These are phyloP conservation scores for Zymoseptoria brevis DNA, from an alignment of 2,329 filamentous ascomycete genomes.

Conservation along the genomic window DNA sequence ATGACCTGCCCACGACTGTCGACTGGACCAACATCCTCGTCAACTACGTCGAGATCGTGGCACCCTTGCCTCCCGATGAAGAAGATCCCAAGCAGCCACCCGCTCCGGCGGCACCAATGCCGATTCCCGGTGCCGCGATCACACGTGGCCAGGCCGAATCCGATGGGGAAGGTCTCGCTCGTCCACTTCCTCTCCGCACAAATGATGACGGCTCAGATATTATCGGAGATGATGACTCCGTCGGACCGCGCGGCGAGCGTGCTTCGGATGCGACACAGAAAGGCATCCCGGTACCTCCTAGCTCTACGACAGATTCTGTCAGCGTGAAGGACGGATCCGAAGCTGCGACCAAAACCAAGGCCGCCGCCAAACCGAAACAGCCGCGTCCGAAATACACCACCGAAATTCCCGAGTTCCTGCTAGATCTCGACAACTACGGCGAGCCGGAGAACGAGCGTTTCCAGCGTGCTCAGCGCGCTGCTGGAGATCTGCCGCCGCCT, in stretches of 20 bases:
- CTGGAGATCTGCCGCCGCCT: slow-evolving; percentile 72
- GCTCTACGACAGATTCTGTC: slow-evolving; percentile 6
- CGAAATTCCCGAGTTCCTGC: slow-evolving; percentile 73
- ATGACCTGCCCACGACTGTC: slow-evolving; percentile 83
- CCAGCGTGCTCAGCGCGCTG: slow-evolving; percentile 64
- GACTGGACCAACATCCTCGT: slow-evolving; percentile 97
- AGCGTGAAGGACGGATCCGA: slow-evolving; percentile 1
- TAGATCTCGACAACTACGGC: slow-evolving; percentile 63
- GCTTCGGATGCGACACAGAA: background rate
- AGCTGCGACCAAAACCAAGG: slow-evolving; percentile 4
- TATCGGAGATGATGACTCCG: slow-evolving; percentile 12
- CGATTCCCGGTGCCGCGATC: slow-evolving; percentile 24
- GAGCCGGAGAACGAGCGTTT: slow-evolving; percentile 63
- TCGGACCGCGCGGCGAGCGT: slow-evolving; percentile 12
- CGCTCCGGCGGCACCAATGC: slow-evolving; percentile 24
- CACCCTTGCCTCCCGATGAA: slow-evolving; percentile 18
- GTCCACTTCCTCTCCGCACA: slow-evolving; percentile 47
- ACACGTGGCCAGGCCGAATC: slow-evolving; percentile 16
- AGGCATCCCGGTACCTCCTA: background rate
- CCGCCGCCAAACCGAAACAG: slow-evolving; percentile 20
- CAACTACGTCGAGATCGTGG: slow-evolving; percentile 85
- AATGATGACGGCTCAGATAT: slow-evolving; percentile 19
- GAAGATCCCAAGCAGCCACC: slow-evolving; percentile 18
- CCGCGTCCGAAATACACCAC: slow-evolving; percentile 57
- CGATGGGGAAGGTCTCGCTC: slow-evolving; percentile 27